These are phyloP conservation scores for Boletus reticuloceps DNA, from an alignment of 768 basidiomycete species.

Conservation along the genomic window DNA sequence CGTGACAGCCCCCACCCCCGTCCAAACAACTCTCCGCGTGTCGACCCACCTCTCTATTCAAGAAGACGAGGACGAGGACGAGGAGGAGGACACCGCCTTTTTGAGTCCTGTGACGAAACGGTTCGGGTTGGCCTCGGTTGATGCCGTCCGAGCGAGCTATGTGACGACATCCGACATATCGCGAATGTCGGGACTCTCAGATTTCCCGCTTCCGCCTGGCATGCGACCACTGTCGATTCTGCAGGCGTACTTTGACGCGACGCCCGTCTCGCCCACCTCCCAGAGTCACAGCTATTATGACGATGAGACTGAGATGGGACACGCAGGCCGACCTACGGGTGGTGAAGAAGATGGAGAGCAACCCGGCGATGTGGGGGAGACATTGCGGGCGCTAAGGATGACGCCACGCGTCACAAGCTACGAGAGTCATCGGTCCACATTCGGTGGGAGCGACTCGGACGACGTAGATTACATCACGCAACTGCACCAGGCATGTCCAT, in stretches of 20 bases:
- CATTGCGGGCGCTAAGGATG: slow-evolving; percentile 13
- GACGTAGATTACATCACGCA: slow-evolving; percentile 20
- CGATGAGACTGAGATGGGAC: neutral
- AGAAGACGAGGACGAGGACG: slow-evolving; percentile 6
- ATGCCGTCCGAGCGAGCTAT: slow-evolving; percentile 50
- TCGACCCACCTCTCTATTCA: slow-evolving; percentile 26
- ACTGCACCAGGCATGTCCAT: slow-evolving; percentile 13
- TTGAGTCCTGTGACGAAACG: slow-evolving; percentile 18
- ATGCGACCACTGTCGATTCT: slow-evolving; percentile 39
- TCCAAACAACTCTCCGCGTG: slow-evolving; percentile 8
- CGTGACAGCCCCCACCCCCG: slow-evolving; percentile 7
- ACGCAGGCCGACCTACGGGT: neutral
- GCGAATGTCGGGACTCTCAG: slow-evolving; percentile 67
- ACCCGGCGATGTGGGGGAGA: slow-evolving; percentile 12
- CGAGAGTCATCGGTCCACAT: slow-evolving; percentile 21
- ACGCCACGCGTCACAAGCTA: slow-evolving; percentile 4
- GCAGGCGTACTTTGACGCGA: slow-evolving; percentile 41
- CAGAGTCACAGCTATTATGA: neutral
- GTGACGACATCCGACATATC: slow-evolving; percentile 60
- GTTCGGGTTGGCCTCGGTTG: slow-evolving; percentile 27
- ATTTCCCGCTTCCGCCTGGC: slow-evolving; percentile 64
- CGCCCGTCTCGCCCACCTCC: neutral
- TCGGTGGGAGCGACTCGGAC: slow-evolving; percentile 21
- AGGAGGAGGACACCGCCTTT: neutral
- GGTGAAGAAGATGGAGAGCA: slow-evolving; percentile 1